These are phyloP conservation scores for Inonotus hispidus DNA, from an alignment of 1,284 basidiomycete species.

Conservation along the genomic window DNA sequence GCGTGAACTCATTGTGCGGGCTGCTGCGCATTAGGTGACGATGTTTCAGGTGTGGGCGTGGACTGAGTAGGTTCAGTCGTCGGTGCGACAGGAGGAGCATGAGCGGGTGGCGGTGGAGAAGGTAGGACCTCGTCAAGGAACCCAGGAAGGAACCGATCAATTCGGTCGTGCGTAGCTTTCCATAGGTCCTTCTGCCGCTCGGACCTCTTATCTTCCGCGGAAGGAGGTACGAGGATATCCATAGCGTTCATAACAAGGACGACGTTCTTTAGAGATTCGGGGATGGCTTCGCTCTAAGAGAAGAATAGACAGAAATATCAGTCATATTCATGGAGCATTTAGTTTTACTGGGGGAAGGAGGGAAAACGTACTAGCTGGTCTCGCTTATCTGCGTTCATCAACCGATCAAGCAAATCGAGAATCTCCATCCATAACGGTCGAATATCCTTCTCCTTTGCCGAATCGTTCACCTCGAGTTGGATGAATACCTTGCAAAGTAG, in stretches of 20 bases:
- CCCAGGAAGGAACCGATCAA: conserved; percentile 86
- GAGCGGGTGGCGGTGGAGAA: conserved; percentile 31
- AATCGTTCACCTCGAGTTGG: conserved; percentile 81
- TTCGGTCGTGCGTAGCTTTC: conserved; percentile 76
- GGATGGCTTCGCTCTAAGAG: conserved; percentile 85
- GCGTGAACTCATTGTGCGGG: background rate
- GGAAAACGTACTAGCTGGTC: conserved; percentile 74
- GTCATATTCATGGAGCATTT: too few species aligned
- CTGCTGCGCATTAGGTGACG: background rate
- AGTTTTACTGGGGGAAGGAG: too few species aligned
- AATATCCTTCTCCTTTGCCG: conserved; percentile 61
- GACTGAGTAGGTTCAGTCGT: background rate
- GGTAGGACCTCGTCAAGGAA: conserved; percentile 73
- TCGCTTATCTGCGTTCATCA: conserved; percentile 81
- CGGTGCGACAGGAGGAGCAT: background rate
- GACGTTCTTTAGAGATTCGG: conserved; percentile 96
- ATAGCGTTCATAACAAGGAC: conserved; percentile 94
- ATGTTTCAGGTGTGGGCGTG: background rate
- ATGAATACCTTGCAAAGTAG: conserved; percentile 94
- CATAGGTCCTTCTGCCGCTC: conserved; percentile 75
- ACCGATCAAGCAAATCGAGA: conserved; percentile 84
- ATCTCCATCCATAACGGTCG: conserved; percentile 85
- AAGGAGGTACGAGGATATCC: conserved; percentile 73
- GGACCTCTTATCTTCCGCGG: conserved; percentile 43
- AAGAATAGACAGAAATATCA: too few species aligned